Percentiles rank a stretch among this genome's conserved stretches.
phyloP scores from a whole-genome alignment of 768 basidiomycete species.

The Austroboletus eburneus region DNA sequence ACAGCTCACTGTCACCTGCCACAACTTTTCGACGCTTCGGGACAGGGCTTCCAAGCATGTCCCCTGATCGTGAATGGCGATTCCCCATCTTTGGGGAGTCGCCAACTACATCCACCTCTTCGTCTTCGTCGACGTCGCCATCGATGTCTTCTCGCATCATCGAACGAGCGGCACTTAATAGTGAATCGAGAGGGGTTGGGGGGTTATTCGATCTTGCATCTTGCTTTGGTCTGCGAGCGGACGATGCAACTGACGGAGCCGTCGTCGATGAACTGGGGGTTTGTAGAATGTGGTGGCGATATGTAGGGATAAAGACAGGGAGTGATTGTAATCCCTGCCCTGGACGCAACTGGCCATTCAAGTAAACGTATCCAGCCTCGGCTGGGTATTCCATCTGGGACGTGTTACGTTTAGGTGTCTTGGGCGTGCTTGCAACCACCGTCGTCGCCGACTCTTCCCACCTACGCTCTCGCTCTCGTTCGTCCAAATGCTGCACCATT shows the following conservation, averaged over 20 bases:
- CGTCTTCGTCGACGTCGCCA: constrained; percentile 35
- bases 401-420: constrained; percentile 30
- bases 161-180: constrained; percentile 56
- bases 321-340: constrained; percentile 28
- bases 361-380: constrained; percentile 28
- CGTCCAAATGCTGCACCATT: constrained; percentile 34
- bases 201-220: constrained; percentile 25
- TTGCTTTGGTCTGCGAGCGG: constrained; percentile 18
- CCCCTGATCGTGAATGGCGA: constrained; percentile 26
- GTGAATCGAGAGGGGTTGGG: constrained; percentile 52
- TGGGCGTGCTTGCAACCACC: constrained; percentile 19
- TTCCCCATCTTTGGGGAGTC: constrained; percentile 22
- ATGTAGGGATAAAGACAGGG: constrained; percentile 29
- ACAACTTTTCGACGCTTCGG: constrained; percentile 36
- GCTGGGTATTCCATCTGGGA: constrained; percentile 20
- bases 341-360: constrained; percentile 23
- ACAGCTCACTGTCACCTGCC: constrained; percentile 6
- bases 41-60: constrained; percentile 32
- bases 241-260: constrained; percentile 22
- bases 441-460: constrained; percentile 24
- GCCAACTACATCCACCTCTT: constrained; percentile 19
- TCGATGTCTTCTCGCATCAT: constrained; percentile 43
- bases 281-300: constrained; percentile 26
- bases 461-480: constrained; percentile 19
- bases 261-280: constrained; percentile 33